Conservation (phyloP, 176 grass and related monocot species). For the Typha latifolia region DNA sequence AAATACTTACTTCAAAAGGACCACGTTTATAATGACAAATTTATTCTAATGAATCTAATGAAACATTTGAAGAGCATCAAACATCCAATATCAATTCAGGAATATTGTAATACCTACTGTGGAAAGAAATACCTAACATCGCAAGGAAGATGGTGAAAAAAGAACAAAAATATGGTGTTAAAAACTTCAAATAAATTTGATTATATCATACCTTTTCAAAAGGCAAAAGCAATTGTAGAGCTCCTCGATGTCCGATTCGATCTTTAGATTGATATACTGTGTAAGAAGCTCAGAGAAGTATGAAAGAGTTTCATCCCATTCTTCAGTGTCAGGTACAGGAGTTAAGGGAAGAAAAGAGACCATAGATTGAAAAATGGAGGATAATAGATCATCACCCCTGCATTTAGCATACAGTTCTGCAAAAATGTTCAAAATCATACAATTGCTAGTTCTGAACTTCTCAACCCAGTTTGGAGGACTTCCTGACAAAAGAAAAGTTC, state of each 20-base stretch:
- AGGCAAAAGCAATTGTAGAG: conserved; percentile 81
- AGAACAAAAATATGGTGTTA: no score
- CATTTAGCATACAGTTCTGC: conserved; percentile 30
- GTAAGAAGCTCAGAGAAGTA: conserved; percentile 36
- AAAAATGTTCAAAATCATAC: conserved; percentile 37
- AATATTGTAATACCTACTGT: no score
- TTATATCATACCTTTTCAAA: conserved; percentile 55
- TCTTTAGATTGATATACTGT: conserved; percentile 62
- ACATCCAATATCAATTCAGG: no score
- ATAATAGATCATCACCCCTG: conserved; percentile 27
- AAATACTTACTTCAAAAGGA: no score
- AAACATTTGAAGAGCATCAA: no score
- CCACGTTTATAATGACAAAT: no score
- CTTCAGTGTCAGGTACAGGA: conserved; percentile 37
- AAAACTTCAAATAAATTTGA: background rate
- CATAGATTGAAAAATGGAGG: conserved; percentile 43
- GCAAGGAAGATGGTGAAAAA: no score
- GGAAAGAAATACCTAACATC: no score
- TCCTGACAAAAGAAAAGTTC: conserved; percentile 18
- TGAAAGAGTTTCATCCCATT: conserved; percentile 36
- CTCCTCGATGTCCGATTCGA: conserved; percentile 84
- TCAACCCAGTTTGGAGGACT: conserved; percentile 42
- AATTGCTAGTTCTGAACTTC: conserved; percentile 49
- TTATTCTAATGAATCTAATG: no score
- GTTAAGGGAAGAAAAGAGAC: conserved; percentile 26